Evolutionary conservation across 1,284 basidiomycete genomes (phyloP).

Genomic region (Caloboletus inedulis): DNA sequence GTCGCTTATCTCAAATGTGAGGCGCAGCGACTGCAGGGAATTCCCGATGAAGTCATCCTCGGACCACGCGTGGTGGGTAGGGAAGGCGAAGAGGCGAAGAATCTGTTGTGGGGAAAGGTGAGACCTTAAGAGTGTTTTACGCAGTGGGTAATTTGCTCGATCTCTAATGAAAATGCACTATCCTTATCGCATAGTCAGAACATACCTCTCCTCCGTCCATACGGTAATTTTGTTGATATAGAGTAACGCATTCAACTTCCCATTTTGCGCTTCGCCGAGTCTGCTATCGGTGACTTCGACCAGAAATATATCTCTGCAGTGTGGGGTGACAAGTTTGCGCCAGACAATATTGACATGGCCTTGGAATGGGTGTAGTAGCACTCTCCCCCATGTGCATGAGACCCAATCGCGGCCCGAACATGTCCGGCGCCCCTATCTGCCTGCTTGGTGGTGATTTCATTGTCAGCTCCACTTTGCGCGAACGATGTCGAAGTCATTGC

Average conservation of each 20-base stretch:
- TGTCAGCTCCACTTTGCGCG: not conserved
- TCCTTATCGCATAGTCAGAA: constrained; percentile 1
- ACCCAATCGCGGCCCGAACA: constrained; percentile 5
- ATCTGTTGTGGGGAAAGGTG: constrained; percentile 26
- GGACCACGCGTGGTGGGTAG: constrained; percentile 27
- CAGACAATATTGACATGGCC: not conserved
- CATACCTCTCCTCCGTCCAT: not conserved
- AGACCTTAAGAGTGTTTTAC: constrained; percentile 17
- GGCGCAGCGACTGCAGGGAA: constrained; percentile 64
- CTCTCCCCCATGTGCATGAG: not conserved
- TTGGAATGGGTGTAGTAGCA: not conserved
- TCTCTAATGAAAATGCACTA: not conserved
- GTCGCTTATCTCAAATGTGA: constrained; percentile 81
- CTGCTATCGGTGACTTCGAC: not conserved
- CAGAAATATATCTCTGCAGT: not conserved
- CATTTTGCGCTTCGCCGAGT: not conserved
- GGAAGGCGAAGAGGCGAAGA: constrained; percentile 27
- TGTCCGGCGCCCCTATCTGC: not conserved
- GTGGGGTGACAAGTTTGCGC: not conserved
- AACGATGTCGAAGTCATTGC: constrained; percentile 30
- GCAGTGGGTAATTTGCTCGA: not conserved
- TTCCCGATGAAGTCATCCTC: constrained; percentile 72
- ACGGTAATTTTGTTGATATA: not conserved
- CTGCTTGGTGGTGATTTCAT: not conserved
- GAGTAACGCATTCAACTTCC: not conserved